Evolutionary conservation across 2,329 filamentous ascomycete genomes (phyloP), one percentile per base, ranked within the genome.

Genomic region (Beauveria brongniartii): DNA sequence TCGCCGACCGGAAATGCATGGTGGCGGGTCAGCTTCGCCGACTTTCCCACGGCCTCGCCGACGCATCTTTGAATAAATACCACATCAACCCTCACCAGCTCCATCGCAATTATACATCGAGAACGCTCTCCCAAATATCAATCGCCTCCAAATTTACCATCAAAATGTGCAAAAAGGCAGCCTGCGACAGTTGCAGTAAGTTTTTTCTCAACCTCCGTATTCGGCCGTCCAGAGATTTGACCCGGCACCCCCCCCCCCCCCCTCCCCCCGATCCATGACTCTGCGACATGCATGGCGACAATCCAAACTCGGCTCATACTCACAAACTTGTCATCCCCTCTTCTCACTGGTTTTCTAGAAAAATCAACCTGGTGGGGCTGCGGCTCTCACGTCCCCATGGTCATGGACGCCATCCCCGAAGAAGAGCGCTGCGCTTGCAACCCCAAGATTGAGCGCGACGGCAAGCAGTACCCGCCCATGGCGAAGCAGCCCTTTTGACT

Each of bases 341-440:
- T 22, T n/a, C 30, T 34, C 37, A 1, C 28, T n/a, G 10, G 18
- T 22, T 22, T 22, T 55, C 59, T 62, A 84, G 84, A 78, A 63
- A 86, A 86, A 69, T 72, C 74, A 46, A 81, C 83, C 60, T 89
- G 86, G 86, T 83, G 78, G 74, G 86, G 86, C 63, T 89, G 86
- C 72, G 85, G 85, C 64, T 76, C 67, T 63, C 84, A 89, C 74
- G 76, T 88, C 65, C 74, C 82, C 14, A 71, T 71, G 18, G 86
- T 90, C 66, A 82, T 91, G 77, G 82, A 86, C 70, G 68, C 71
- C 28, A 71, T 90, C 48, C 79, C 84, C 5, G 74, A 77, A 41
- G 72, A 77, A 6, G 78, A 89, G 46, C 82, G 86, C 74, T 91
- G 88, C 76, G 77, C 75, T 26, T 91, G 88, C 70, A 76, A 80